A percentile compares a stretch with the other conserved stretches of the same genome.
Conservation (phyloP, 2,329 filamentous ascomycete species). For the Escovopsis sp. region DNA sequence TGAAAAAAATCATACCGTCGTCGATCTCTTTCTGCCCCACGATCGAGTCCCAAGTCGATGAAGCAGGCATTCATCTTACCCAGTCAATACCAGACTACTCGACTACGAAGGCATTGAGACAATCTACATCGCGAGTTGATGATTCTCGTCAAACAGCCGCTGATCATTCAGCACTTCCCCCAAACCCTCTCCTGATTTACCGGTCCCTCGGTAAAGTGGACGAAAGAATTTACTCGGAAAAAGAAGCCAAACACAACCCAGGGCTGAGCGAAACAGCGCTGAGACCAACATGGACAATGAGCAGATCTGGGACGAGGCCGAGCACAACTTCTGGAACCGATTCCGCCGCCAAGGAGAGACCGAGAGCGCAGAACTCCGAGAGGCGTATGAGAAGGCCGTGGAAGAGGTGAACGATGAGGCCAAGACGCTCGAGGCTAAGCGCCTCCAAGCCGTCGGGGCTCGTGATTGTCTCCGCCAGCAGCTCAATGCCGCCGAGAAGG, state of each 20-base stretch:
- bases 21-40: too few species aligned
- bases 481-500: slow-evolving; percentile 22
- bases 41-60: too few species aligned
- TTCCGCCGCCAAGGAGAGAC: slow-evolving; percentile 14
- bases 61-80: too few species aligned
- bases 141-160: too few species aligned
- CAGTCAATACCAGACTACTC: too few species aligned
- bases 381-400: slow-evolving; percentile 12
- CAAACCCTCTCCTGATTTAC: too few species aligned
- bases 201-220: too few species aligned
- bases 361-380: slow-evolving; percentile 11
- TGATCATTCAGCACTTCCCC: too few species aligned
- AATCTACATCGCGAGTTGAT: too few species aligned
- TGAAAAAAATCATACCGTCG: too few species aligned
- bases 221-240: background rate
- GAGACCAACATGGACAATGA: slow-evolving; percentile 11
- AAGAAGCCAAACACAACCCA: background rate
- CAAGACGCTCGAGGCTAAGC: slow-evolving; percentile 14
- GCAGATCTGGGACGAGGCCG: slow-evolving; percentile 22
- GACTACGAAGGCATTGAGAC: too few species aligned
- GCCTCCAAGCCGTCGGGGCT: slow-evolving; percentile 14
- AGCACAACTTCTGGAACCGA: slow-evolving; percentile 20
- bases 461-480: slow-evolving; percentile 16
- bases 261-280: background rate
- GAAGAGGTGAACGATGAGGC: slow-evolving; percentile 16